Base-by-base conservation (phyloP, 169 alveolate genomes). In the Plasmodium reichenowi region DNA sequence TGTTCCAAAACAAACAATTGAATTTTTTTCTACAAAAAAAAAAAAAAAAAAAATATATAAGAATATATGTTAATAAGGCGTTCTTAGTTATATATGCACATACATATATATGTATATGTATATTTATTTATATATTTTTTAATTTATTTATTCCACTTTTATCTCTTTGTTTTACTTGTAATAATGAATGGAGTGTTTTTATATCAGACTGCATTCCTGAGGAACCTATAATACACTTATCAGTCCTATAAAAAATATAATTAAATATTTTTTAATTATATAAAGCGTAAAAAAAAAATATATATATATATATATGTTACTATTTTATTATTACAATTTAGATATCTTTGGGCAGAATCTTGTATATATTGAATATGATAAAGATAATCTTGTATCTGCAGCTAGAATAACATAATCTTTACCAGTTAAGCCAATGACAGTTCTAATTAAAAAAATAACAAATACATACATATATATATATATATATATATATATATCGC, bases 181-280 rank as follows among this genome's bases (percentile, higher is more conserved):
- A 72, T 68, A 88, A 76, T 54, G 96, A 93, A 72, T 96, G 98
- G 17, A 97, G 93, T 1, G 98, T 96, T 80, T 92, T 94, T 75
- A 96, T 95, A 88, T 98, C 99, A 4, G 99, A 98, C 73, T 95
- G 97, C 99, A 97, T 97, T 47, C 99, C 99, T 48, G 98, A 94
- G 24, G 98, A 94, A 20, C 98, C 97, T 58, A 97, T 75, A 43
- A 95, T 94, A 80, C 97, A 92, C 60, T 91, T 96, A 52, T 95
- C 95, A 15, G 99, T 97, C 68, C 95, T 93, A 75, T 26, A 45
- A 15, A 26, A 29, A 72, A 68, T 26, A 32, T 29, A 29, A 97
- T 75, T 32, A 95, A 93, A 80, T 96, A 92, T 54, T 91, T 96
- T 56, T 95, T 94, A 15, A 99, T 97, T 76, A 95, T 93, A 75